A percentile compares a stretch with the other conserved stretches of the same genome.
phyloP scores from a whole-genome alignment of 768 basidiomycete species.

The Lactarius evosmus region DNA sequence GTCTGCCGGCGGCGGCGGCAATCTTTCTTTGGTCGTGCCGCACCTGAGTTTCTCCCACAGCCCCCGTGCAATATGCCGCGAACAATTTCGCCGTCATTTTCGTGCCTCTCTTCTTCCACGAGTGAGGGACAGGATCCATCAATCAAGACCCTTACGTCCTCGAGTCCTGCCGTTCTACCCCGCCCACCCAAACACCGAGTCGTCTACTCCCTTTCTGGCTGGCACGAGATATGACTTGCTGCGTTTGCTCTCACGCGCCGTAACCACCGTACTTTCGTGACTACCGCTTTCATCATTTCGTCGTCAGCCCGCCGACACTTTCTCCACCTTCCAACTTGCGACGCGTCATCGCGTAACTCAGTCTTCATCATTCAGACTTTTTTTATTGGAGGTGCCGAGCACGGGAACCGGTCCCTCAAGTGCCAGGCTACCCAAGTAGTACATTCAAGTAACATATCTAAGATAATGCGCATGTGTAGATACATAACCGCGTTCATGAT shows the following conservation, averaged over 20 bases:
- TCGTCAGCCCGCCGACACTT: background rate
- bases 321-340: background rate
- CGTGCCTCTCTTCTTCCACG: conserved; percentile 1
- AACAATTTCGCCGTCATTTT: conserved; percentile 14
- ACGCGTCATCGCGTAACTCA: background rate
- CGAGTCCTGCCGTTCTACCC: background rate
- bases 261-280: conserved; percentile 1
- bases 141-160: background rate
- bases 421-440: conserved; percentile 7
- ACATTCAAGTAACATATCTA: conserved; percentile 26
- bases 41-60: background rate
- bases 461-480: conserved; percentile 23
- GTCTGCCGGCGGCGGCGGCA: too few relatives aligned
- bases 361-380: conserved; percentile 3
- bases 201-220: conserved; percentile 3
- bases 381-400: background rate
- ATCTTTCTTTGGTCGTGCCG: background rate
- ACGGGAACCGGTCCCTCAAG: conserved; percentile 1
- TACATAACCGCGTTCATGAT: conserved; percentile 21
- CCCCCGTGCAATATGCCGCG: conserved; percentile 11
- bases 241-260: background rate
- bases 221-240: background rate
- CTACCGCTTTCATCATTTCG: background rate
- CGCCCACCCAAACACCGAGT: background rate
- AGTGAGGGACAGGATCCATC: conserved; percentile 3